Evolutionary conservation across 768 basidiomycete species (phyloP), one percentile per base, ranked within the genome.

Genomic region (Trametes sanguinea): DNA sequence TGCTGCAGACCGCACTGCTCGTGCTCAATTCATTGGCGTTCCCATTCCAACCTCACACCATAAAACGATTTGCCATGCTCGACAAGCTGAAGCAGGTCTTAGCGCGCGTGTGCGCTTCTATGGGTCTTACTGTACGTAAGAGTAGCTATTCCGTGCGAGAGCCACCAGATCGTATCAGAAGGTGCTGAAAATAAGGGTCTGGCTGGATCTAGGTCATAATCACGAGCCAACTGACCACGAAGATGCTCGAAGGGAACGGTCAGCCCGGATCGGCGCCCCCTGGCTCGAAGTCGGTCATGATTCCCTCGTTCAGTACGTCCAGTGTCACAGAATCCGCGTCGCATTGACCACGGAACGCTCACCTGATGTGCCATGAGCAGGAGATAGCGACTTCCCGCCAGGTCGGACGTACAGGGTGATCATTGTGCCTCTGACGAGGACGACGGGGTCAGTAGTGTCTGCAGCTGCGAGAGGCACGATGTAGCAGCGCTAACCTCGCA

Each of bases 181-280:
- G 51, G 54, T 29, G 63, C 57, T 51, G 48, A 57, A 64, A 60
- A 52, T 61, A 45, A 57, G 52, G 54, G 54, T 54, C 45, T 50
- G 32, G 14, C 57, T 51, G 42, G 62, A 47, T 58, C 47, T 51
- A 85, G 83, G 74, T 83, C 48, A 77, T 89, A 48, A 76, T 81
- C 37, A 89, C 88, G 2, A 85, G 85, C 27, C 89, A 92, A 69
- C 76, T 92, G 65, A 80, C 86, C 13, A 90, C 86, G 0, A 91
- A 87, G 69, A 74, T 89, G 65, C 71, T 89, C 37, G 81, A 83
- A 60, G 75, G 80, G 2, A 86, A 90, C 65, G 90, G 90, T 54
- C 77, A 40, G 53, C 48, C 63, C 58, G 51, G 54, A 44, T 55
- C 44, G 90, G 87, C 67, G 85, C 89, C 63, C 82, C 58, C 84